Evolutionary conservation across 768 basidiomycete genomes (phyloP).

Genomic region (Psilocybe sp.): DNA sequence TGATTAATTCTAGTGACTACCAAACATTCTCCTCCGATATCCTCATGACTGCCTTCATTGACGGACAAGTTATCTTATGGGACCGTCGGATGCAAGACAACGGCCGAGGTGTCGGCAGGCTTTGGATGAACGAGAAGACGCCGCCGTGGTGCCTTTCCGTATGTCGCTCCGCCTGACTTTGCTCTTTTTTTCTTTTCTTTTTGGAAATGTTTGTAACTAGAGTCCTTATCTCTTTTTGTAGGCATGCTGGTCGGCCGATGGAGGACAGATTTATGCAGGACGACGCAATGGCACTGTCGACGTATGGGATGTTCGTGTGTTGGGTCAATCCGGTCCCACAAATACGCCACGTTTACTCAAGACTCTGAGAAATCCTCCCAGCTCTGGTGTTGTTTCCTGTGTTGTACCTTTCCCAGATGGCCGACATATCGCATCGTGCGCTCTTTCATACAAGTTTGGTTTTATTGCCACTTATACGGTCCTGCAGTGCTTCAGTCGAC

Average conservation of each 20-base stretch:
- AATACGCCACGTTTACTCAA: constrained; percentile 77
- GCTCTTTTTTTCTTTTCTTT: no score
- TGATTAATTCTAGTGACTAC: constrained; percentile 62
- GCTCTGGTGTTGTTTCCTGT: constrained; percentile 90
- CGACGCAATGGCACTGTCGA: constrained; percentile 88
- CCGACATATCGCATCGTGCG: constrained; percentile 87
- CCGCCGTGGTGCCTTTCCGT: constrained; percentile 97
- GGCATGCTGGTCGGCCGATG: constrained; percentile 94
- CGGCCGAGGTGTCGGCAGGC: constrained; percentile 73
- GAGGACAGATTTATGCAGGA: constrained; percentile 86
- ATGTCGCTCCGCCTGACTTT: constrained; percentile 26
- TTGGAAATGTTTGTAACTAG: no score
- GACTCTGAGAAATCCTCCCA: constrained; percentile 80
- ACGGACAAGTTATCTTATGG: constrained; percentile 92
- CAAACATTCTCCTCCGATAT: constrained; percentile 74
- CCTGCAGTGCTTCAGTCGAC: constrained; percentile 79
- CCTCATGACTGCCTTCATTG: constrained; percentile 85
- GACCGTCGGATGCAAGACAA: constrained; percentile 71
- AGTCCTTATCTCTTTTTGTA: constrained; percentile 37
- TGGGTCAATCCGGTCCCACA: constrained; percentile 59
- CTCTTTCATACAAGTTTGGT: constrained; percentile 14
- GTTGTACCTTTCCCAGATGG: constrained; percentile 90
- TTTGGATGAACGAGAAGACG: constrained; percentile 89
- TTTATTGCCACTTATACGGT: neutral
- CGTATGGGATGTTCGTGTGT: constrained; percentile 89